Conservation (phyloP, 306 rosid species). For the Malus asiatica region DNA sequence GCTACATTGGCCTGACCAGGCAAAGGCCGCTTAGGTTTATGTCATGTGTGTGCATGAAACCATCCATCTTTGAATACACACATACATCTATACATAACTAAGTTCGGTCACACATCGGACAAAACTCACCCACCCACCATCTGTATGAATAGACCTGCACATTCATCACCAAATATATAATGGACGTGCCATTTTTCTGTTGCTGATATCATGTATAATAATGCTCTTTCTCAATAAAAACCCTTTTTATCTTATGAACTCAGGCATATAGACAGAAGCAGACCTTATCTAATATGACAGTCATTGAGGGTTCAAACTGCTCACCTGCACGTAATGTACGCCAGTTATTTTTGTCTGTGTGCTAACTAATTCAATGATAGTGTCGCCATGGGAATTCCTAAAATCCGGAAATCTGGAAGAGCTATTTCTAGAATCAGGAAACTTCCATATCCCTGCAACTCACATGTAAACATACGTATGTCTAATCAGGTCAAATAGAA, state of each 20-base stretch:
- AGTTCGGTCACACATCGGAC: neutral
- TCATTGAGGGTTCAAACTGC: conserved; percentile 14
- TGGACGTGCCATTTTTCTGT: neutral
- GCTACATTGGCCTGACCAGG: neutral
- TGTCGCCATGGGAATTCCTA: conserved; percentile 69
- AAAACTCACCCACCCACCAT: neutral
- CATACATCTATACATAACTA: neutral
- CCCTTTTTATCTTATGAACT: neutral
- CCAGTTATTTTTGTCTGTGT: conserved; percentile 90
- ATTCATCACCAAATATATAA: neutral
- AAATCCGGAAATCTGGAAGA: conserved; percentile 79
- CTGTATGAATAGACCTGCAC: neutral
- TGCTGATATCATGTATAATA: neutral
- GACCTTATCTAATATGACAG: neutral
- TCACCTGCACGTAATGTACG: conserved; percentile 96
- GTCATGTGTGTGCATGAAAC: neutral
- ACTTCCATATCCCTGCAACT: conserved; percentile 84
- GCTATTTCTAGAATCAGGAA: conserved; percentile 63
- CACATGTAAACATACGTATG: conserved; percentile 17
- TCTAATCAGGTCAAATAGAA: conserved; percentile 9
- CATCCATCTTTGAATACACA: neutral
- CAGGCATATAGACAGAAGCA: neutral
- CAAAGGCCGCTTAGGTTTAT: neutral
- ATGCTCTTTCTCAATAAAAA: neutral
- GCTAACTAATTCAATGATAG: conserved; percentile 84